Base-by-base conservation (phyloP, 1,139 yeast species). In the Candida anutae region DNA sequence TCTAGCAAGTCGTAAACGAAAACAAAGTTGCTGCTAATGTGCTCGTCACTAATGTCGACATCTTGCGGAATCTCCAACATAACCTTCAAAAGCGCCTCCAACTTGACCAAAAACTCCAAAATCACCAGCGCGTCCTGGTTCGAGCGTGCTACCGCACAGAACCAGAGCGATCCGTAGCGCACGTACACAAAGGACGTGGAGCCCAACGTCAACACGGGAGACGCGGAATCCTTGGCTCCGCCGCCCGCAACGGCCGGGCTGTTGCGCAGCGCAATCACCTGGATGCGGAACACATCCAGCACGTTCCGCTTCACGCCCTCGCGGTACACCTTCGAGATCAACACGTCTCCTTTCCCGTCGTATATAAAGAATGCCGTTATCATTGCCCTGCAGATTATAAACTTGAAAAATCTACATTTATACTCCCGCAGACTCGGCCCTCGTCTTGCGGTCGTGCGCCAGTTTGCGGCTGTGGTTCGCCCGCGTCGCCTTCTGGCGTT, bases 141-240 rank as follows among this genome's bases (percentile, higher is more conserved):
- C 26, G 88, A 78, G 36, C 97, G 68, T 1, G 94, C 74, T 13
- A 88, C 90, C 0, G 88, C 94, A 12, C 88, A 94, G 10, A 85
- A 48, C 80, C 94, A 90, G 13, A 90, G 45, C 32, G 69, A 63
- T 11, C 77, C 79, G 31, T 77, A 72, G 39, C 74, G 72, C 27
- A 84, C 78, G 46, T 87, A 88, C 26, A 87, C 67, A 49, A 88
- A 90, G 0, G 95, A 81, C 0, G 97, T 90, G 1, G 95, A 83
- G 3, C 98, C 98, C 23, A 90, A 57, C 0, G 97, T 90, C 30
- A 88, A 58, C 5, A 90, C 77, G 0, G 98, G 98, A 3, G 94
- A 79, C 37, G 82, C 66, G 17, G 64, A 58, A 43, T 69, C 63
- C 18, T 46, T 37, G 13, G 36, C 38, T 19, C 28, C 27, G 27